Evolutionary conservation across 2,329 filamentous ascomycete genomes (phyloP), one percentile per base, ranked within the genome.

Genomic region (Nemania sp.): DNA sequence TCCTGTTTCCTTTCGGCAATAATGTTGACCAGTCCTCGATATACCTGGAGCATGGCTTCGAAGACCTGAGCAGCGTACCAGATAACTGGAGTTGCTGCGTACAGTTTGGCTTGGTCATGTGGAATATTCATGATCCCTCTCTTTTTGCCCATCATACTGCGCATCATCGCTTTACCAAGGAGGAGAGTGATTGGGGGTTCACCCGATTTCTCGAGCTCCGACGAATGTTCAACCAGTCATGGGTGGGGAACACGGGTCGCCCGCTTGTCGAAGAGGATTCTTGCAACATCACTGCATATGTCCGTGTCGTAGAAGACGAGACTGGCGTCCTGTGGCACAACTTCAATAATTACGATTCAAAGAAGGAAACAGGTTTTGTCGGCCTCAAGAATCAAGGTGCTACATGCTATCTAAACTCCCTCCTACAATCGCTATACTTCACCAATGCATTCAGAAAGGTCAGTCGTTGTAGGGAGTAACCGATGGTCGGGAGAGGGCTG

Each of bases 151-250:
- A 97, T 70, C 88, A 92, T 79, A 84, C 81, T 45, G 95, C 95
- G n/a, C 92, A 93, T 69, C 95, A 99, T 74, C 90, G 95, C 60
- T 99, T 98, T 76, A 98, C 92, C 3, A 91, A 90, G 65, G 95
- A 98, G 45, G 95, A 99, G 76, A 92, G 92, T 21, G 95, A 99
- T 71, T 99, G 95, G 95, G 95, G 95, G 1, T 99, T 99, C 75
- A 99, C 95, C n/a, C 83, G 94, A 57, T 99, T 98, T 73, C 87
- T 92, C 12, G 95, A 98, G 74, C 83, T 96, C 51, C 85, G 92
- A 55, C 89, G 87, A 71, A 89, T 98, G 74, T 96, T 97, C 73
- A 89, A 88, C 62, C 80, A 87, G 35, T 83, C 86, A 1, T 96
- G 90, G 85, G n/a, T n/a, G n/a, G 90, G 95, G 59, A 85, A 87